Percentiles rank a stretch among this genome's conserved stretches.
These are phyloP conservation scores for Escallonia rubra DNA, from an alignment of 129 eudicot species.

Conservation along the genomic window DNA sequence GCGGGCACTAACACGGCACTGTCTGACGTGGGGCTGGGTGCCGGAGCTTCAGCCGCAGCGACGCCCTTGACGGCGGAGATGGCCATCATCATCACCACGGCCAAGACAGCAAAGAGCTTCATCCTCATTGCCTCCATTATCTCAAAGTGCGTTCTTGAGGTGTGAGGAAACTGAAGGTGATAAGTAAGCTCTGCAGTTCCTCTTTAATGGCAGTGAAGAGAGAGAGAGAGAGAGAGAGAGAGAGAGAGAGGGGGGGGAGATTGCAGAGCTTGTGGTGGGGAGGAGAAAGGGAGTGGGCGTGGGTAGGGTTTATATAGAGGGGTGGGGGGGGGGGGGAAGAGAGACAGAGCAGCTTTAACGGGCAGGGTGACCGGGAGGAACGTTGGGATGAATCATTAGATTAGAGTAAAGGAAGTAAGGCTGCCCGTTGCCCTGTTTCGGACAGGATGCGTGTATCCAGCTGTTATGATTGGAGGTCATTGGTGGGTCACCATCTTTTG, in stretches of 20 bases:
- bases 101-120: background rate
- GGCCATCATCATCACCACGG: constrained; percentile 5
- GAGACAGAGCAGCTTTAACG: background rate
- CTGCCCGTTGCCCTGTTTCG: no score
- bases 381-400: background rate
- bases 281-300: background rate
- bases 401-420: no score
- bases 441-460: no score
- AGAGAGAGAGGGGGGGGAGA: background rate
- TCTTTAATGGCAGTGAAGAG: no score
- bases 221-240: background rate
- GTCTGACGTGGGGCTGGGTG: constrained; percentile 4
- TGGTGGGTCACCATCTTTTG: no score
- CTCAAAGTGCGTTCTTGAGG: background rate
- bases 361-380: background rate
- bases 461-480: no score
- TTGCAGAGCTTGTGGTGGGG: background rate
- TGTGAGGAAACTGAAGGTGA: no score
- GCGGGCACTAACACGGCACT: background rate
- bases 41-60: constrained; percentile 6
- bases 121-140: constrained; percentile 5
- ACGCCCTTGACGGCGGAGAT: constrained; percentile 4
- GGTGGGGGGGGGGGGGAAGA: background rate
- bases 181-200: no score
- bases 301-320: background rate